Base-by-base conservation (phyloP, 805 yeast genomes). In the Blastobotrys mokoenaii region DNA sequence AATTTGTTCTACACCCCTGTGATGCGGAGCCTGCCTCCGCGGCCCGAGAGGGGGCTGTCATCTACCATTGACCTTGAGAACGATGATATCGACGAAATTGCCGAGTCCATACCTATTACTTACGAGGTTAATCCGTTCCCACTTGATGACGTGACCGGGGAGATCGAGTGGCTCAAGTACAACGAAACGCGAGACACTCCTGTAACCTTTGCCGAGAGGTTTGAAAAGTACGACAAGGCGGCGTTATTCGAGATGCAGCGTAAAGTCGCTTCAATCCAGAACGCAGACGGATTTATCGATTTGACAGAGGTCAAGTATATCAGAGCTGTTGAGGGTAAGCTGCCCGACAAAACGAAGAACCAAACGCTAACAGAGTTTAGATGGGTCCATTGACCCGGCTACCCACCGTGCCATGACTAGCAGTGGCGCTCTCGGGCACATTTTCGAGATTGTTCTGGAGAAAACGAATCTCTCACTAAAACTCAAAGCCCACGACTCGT, bases 201-300 rank as follows among this genome's bases (percentile, higher is more conserved):
- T 1, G 27, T 22, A 8, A 5, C 27, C 7, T 22, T 22, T 22
- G 27, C 27, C 8, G 67, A 66, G 2, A 74, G 73, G 3, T 76
- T 80, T 52, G 62, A 66, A 1, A 52, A 57, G 6, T 55, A 68
- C 16, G 96, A 89, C 55, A 52, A 60, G 1, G 63, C 63, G 38
- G 94, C 94, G 0, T 52, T 77, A n/a, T 67, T 70, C 22, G 90
- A 85, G 50, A 73, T 74, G 36, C 80, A 80, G 49, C 69, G 97
- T 47, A 70, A 81, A 43, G 63, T 79, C 1, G 67, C 70, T 18
- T 74, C 75, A 45, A 60, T 85, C 3, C 59, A 76, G 1, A 73
- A 74, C 43, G 73, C 95, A 0, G 73, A 74, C 25, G 79, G 80
- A 0, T 63, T 83, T 11, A 55, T 89, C 6, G 85, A 87, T 56